These are phyloP conservation scores for Mortierella antarctica DNA, from an alignment of 192 early-diverging fungal genomes.

Conservation along the genomic window DNA sequence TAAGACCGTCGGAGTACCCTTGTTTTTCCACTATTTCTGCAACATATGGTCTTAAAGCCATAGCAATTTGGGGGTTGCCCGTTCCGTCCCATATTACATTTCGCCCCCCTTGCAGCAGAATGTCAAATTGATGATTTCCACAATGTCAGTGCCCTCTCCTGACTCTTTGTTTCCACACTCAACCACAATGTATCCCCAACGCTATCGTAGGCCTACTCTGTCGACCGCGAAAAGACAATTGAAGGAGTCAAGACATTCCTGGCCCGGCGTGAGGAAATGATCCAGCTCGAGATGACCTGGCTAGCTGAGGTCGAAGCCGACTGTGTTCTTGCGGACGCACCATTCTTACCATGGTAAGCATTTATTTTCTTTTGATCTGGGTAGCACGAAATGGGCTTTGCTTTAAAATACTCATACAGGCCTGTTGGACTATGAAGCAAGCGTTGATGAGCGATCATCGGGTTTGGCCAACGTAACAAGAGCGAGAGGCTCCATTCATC, in stretches of 20 bases:
- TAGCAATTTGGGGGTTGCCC: too few species aligned
- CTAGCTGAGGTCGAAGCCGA: slow-evolving; percentile 61
- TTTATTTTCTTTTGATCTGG: background rate
- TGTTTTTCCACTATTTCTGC: too few species aligned
- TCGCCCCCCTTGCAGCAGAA: too few species aligned
- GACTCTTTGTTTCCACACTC: background rate
- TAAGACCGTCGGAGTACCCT: background rate
- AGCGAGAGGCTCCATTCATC: too few species aligned
- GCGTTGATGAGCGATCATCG: too few species aligned
- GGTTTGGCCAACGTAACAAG: too few species aligned
- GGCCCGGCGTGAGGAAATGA: slow-evolving; percentile 43
- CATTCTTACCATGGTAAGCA: slow-evolving; percentile 66
- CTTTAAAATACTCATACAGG: background rate
- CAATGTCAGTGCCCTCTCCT: too few species aligned
- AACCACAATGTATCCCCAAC: background rate
- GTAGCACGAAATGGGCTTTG: background rate
- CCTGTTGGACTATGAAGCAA: background rate
- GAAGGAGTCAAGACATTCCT: slow-evolving; percentile 60
- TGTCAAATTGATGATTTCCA: too few species aligned
- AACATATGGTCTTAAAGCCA: too few species aligned
- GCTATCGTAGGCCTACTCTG: slow-evolving; percentile 59
- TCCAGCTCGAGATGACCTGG: slow-evolving; percentile 62
- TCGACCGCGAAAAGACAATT: slow-evolving; percentile 65
- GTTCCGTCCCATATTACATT: too few species aligned
- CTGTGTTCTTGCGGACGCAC: slow-evolving; percentile 67